Base-by-base conservation (phyloP, 2,329 filamentous ascomycete species). In the Akanthomyces lecanii region DNA sequence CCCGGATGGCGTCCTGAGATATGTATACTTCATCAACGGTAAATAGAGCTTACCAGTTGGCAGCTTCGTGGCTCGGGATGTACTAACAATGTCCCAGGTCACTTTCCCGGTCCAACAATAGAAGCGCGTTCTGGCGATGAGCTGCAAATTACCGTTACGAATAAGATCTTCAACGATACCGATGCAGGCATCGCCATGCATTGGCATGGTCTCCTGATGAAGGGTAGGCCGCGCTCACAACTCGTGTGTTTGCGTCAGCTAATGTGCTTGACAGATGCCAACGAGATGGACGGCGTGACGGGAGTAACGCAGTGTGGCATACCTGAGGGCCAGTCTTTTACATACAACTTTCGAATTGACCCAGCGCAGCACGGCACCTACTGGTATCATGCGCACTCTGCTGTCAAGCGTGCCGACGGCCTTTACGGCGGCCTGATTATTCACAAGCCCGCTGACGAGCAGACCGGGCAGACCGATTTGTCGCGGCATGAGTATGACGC, bases 121-220 rank as follows among this genome's bases (percentile, higher is more conserved):
- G 64, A 65, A 51, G 61, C 64, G 16, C 55, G 64, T 40, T 61
- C 64, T 2, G 78, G 78, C 5, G 78, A 80, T 65, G 74, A 71
- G 23, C 65, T 80, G 40, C 69, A 74, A 6, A 73, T 80, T 7
- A 69, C 66, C 1, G 75, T 80, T 5, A 70, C 72, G 52, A 79
- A 79, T 67, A 65, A 65, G 14, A 73, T 79, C 68, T 38, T 64
- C 18, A 70, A 74, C 44, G 67, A 66, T 53, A 76, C 72, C 23
- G 56, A 56, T 21, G 57, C 47, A 10, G 64, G 64, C 60, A 86
- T 86, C 2, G 82, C 81, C 56, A 77, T 90, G n/a, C 88, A 90
- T 69, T 90, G 86, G 75, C 88, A 90, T 69, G 88, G 88, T 30
- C 78, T 90, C 65, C 85, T 84, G 67, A 86, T 88, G 72, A 83